phyloP scores from a whole-genome alignment of 1,284 basidiomycete species.

The Cryptococcus jaspeensis region DNA sequence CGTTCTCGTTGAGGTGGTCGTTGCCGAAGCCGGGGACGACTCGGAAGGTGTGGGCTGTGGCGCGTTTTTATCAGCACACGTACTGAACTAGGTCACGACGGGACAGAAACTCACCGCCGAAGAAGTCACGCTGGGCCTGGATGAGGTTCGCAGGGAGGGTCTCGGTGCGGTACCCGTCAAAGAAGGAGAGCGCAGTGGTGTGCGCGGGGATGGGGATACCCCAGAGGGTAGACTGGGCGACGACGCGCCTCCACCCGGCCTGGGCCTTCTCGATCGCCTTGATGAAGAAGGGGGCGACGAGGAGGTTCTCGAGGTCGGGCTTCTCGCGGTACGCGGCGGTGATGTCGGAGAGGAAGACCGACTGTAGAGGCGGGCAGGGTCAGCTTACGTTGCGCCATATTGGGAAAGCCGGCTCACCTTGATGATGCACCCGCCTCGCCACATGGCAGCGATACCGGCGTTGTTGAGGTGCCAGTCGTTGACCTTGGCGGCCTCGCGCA shows the following conservation, averaged over 20 bases:
- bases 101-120: slow-evolving; percentile 39
- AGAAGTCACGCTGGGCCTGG: slow-evolving; percentile 75
- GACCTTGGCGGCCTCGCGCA: slow-evolving; percentile 97
- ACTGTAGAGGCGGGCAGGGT: too few species aligned
- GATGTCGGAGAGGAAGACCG: slow-evolving; percentile 93
- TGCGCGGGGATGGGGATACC: slow-evolving; percentile 95
- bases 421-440: slow-evolving; percentile 99
- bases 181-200: slow-evolving; percentile 97
- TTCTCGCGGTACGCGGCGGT: slow-evolving; percentile 89
- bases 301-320: slow-evolving; percentile 80
- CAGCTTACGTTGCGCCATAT: too few species aligned
- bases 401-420: slow-evolving; percentile 53
- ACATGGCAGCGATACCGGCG: slow-evolving; percentile 97
- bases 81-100: too few species aligned
- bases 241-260: slow-evolving; percentile 95
- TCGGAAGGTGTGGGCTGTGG: slow-evolving; percentile 89
- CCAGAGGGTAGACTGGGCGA: slow-evolving; percentile 95
- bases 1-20: slow-evolving; percentile 69
- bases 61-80: too few species aligned
- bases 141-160: slow-evolving; percentile 90
- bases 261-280: slow-evolving; percentile 93
- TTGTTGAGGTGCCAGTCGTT: slow-evolving; percentile 67
- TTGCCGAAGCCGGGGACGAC: slow-evolving; percentile 88
- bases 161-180: slow-evolving; percentile 90
- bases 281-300: slow-evolving; percentile 98